A percentile compares a stretch with the other conserved stretches of the same genome.
Conservation (phyloP, 225 moss, liverwort and hornwort genomes). For the Lunularia cruciata region DNA sequence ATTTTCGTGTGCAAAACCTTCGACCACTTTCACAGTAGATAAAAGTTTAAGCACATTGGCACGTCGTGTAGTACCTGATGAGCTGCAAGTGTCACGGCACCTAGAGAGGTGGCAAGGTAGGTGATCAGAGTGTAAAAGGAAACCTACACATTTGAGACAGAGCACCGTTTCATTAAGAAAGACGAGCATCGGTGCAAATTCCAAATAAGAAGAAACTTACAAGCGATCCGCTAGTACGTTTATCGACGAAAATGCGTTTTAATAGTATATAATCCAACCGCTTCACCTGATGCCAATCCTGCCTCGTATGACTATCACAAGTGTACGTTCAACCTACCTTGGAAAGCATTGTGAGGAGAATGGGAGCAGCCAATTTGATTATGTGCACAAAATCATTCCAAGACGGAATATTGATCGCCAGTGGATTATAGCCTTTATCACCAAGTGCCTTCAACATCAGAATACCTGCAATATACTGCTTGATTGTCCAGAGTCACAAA, state of each 20-base stretch:
- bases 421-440: conserved; percentile 73
- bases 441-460: conserved; percentile 67
- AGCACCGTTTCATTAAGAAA: no score
- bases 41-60: no score
- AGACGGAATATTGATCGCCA: conserved; percentile 63
- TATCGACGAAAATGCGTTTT: no score
- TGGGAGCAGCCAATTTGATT: conserved; percentile 70
- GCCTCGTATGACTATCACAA: no score
- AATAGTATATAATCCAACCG: no score
- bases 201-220: no score
- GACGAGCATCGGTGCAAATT: no score
- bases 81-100: conserved; percentile 73
- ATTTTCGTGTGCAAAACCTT: no score
- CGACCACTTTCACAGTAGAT: no score
- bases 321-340: conserved; percentile 55
- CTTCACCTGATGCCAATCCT: no score
- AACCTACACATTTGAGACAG: conserved; percentile 41
- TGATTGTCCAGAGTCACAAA: not conserved
- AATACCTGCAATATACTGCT: conserved; percentile 75
- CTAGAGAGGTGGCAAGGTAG: conserved; percentile 79
- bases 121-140: conserved; percentile 84
- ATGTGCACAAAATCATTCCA: conserved; percentile 61
- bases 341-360: conserved; percentile 87
- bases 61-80: conserved; percentile 56
- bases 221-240: no score